Evolutionary conservation across 805 yeast genomes (phyloP).

Genomic region (Maudiozyma serrabonitensis): DNA sequence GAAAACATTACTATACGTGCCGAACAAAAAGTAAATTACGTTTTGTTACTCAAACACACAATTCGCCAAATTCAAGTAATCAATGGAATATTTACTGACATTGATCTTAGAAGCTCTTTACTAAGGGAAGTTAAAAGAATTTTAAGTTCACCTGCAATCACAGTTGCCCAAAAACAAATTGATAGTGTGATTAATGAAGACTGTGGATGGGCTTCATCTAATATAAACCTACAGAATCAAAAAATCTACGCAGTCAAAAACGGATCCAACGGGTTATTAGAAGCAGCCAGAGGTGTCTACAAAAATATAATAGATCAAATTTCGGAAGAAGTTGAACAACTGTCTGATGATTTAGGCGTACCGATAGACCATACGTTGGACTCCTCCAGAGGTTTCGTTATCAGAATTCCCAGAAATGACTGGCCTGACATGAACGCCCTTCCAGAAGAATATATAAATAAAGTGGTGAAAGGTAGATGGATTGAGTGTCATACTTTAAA

Average conservation of each 20-base stretch:
- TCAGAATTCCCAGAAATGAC: constrained; percentile 23
- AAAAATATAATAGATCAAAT: constrained; percentile 32
- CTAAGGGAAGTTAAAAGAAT: constrained; percentile 26
- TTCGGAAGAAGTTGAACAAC: constrained; percentile 16
- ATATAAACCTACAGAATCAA: constrained; percentile 36
- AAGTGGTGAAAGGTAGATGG: constrained; percentile 20
- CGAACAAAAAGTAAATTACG: constrained; percentile 33
- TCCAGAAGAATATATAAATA: constrained; percentile 31
- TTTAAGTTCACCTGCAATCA: constrained; percentile 19
- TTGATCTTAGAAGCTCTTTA: constrained; percentile 9
- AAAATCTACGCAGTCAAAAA: constrained; percentile 36
- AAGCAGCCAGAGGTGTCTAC: constrained; percentile 36
- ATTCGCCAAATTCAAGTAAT: constrained; percentile 18
- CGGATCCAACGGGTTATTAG: constrained; percentile 38
- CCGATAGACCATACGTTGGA: constrained; percentile 30
- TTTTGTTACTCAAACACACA: constrained; percentile 33
- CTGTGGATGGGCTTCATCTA: constrained; percentile 33
- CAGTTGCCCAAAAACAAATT: constrained; percentile 19
- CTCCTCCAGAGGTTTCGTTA: constrained; percentile 30
- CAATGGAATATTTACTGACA: constrained; percentile 7
- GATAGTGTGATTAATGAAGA: constrained; percentile 34
- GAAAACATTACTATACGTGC: constrained; percentile 19
- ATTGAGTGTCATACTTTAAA: constrained; percentile 35
- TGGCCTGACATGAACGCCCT: constrained; percentile 10
- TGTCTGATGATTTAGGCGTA: constrained; percentile 20